Conservation (phyloP, 495 filamentous ascomycete genomes). For the Penicillium longicatenatum region DNA sequence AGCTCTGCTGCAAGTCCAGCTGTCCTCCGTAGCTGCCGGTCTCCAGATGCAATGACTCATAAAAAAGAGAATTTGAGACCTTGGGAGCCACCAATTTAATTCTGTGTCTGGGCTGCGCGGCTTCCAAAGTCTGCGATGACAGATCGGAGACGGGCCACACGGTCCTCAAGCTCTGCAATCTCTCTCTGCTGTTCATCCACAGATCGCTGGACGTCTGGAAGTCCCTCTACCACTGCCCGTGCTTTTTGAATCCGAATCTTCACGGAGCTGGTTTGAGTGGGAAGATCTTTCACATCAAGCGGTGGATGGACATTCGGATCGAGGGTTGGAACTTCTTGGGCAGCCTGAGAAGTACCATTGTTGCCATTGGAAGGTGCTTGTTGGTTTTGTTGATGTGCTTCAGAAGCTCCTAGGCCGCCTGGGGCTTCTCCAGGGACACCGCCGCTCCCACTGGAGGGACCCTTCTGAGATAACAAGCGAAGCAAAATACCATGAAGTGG, state of each 20-base stretch:
- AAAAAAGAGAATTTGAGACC: not conserved
- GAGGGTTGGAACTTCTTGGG: constrained; percentile 28
- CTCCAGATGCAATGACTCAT: not conserved
- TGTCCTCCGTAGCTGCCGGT: not conserved
- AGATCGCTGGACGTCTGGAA: constrained; percentile 75
- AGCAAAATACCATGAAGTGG: constrained; percentile 75
- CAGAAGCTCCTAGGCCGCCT: constrained; percentile 25
- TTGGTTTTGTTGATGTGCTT: constrained; percentile 31
- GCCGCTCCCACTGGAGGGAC: constrained; percentile 16
- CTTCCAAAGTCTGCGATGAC: constrained; percentile 51
- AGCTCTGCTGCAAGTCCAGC: constrained; percentile 7
- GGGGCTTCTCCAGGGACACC: constrained; percentile 27
- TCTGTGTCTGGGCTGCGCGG: constrained; percentile 6
- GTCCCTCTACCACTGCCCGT: constrained; percentile 60
- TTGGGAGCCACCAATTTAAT: not conserved
- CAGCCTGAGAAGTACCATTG: constrained; percentile 24
- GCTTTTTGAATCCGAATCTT: constrained; percentile 82
- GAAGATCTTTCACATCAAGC: constrained; percentile 76
- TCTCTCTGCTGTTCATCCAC: constrained; percentile 79
- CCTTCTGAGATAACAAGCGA: constrained; percentile 58
- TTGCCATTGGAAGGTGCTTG: constrained; percentile 29
- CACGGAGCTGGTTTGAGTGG: constrained; percentile 69
- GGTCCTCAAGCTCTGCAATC: constrained; percentile 72
- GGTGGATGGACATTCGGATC: constrained; percentile 40
- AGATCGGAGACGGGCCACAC: constrained; percentile 59